These are phyloP conservation scores for Westerdykella ornata DNA, from an alignment of 2,329 filamentous ascomycete genomes.

Conservation along the genomic window DNA sequence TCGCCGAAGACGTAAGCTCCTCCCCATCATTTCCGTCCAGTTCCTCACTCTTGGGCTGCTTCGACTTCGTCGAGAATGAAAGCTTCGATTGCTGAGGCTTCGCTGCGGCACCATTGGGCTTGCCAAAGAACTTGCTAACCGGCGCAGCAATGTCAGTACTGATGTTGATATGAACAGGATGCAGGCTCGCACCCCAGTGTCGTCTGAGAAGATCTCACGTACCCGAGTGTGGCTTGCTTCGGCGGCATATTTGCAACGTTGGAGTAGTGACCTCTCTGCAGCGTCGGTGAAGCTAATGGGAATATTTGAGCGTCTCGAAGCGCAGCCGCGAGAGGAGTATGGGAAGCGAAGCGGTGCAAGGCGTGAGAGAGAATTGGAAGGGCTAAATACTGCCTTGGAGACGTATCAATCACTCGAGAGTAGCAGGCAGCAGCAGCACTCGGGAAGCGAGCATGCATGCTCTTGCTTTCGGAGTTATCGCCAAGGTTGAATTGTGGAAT, in stretches of 20 bases:
- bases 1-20: constrained; percentile 13
- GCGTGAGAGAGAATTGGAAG: neutral
- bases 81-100: constrained; percentile 71
- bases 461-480: constrained; percentile 8
- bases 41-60: constrained; percentile 35
- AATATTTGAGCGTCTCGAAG: too few species aligned
- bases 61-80: constrained; percentile 57
- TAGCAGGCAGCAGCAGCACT: constrained; percentile 16
- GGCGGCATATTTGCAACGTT: constrained; percentile 38
- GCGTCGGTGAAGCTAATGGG: too few species aligned
- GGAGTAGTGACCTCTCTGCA: too few species aligned
- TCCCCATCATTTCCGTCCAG: constrained; percentile 16
- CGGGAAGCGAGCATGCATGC: constrained; percentile 27
- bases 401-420: neutral
- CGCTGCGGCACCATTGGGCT: constrained; percentile 53
- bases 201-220: constrained; percentile 67
- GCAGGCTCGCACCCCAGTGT: constrained; percentile 58
- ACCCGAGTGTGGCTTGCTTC: constrained; percentile 83
- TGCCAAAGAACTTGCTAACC: constrained; percentile 76
- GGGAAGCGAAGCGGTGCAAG: constrained; percentile 1
- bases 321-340: too few species aligned
- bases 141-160: constrained; percentile 8
- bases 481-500: constrained; percentile 1
- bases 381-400: constrained; percentile 2
- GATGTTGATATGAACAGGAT: neutral